phyloP scores from a whole-genome alignment of 176 grass and related monocot genomes.

The Zoysia pacifica region DNA sequence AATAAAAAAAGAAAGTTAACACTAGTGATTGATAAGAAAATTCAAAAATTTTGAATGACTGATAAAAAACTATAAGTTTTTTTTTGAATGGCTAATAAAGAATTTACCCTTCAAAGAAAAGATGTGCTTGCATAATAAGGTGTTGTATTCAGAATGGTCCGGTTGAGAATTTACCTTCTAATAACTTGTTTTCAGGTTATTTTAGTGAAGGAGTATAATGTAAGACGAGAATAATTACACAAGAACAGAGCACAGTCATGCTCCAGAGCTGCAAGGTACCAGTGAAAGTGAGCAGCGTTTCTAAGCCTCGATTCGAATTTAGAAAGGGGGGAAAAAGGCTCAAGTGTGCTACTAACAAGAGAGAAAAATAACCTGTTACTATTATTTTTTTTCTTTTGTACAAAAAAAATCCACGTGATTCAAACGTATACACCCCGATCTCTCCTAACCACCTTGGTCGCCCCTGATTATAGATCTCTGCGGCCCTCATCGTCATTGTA shows the following conservation, averaged over 20 bases:
- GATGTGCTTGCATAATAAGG: not conserved
- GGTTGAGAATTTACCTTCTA: not conserved
- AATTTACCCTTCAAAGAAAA: too few species aligned
- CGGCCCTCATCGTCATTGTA: constrained; percentile 12
- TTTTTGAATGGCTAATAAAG: too few species aligned
- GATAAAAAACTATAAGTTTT: too few species aligned
- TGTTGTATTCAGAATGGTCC: not conserved
- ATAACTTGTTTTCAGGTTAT: constrained; percentile 1
- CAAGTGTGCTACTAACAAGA: constrained; percentile 21
- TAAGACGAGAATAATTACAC: constrained; percentile 31
- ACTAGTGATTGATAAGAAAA: too few species aligned
- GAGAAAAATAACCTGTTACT: constrained; percentile 35
- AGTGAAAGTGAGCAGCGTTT: constrained; percentile 26
- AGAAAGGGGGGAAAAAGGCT: too few species aligned
- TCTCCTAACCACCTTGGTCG: not conserved
- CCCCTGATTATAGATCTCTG: constrained; percentile 14
- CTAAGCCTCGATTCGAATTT: constrained; percentile 24
- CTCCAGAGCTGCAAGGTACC: constrained; percentile 20
- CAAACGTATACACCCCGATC: constrained; percentile 36
- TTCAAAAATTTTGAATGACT: too few species aligned
- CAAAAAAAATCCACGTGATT: constrained; percentile 37
- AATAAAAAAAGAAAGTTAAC: too few species aligned
- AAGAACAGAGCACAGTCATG: constrained; percentile 7
- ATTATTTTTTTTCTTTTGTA: constrained; percentile 50
- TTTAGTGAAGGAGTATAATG: not conserved